Base-by-base conservation (phyloP, 2,329 filamentous ascomycete species). In the Nemania sp. region DNA sequence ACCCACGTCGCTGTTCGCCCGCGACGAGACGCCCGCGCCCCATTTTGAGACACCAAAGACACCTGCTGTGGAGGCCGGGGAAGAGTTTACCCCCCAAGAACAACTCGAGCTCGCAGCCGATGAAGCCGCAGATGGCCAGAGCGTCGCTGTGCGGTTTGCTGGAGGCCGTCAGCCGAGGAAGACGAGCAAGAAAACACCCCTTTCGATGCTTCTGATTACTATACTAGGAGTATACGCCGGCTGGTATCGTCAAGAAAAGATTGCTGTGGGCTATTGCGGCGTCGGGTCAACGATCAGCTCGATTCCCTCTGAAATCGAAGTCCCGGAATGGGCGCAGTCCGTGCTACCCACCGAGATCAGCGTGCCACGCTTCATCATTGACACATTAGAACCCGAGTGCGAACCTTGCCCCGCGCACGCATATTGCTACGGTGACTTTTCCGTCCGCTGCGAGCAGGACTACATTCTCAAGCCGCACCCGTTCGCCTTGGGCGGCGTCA, bases 241-340 rank as follows among this genome's bases (percentile, higher is more conserved):
- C 9, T 95, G 93, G 85, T 99, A 93, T 79, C 84, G 94, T 50
- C 91, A 97, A 73, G 95, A 99, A 76, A 98, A 98, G 81, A 80
- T 97, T n/a, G 90, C 91, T 15, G 91, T 98, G 18, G 95, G 96
- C 35, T 99, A 96, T 73, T 99, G 95, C 73, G 92, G 93, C 12
- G 84, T 96, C 54, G 95, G 90, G 21, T 85, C 88, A 54, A 80
- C 86, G 49, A 84, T 81, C 71, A 79, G 65, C 71, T 86, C 73
- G 32, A 73, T 86, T 17, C 82, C 83, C 11, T 72, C 75, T n/a
- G 74, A 72, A 59, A 66, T 79, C 11, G 75, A 82, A 21, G 69
- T 81, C 39, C 77, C 79, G 0, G 75, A 77, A 57, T 77, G 75
- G 74, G 73, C 77, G 7, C 68, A 72, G 2, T 71, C 75, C 1